A percentile compares a stretch with the other conserved stretches of the same genome.
Conservation (phyloP, 192 early-diverging fungal genomes). For the Linnemannia exigua region DNA sequence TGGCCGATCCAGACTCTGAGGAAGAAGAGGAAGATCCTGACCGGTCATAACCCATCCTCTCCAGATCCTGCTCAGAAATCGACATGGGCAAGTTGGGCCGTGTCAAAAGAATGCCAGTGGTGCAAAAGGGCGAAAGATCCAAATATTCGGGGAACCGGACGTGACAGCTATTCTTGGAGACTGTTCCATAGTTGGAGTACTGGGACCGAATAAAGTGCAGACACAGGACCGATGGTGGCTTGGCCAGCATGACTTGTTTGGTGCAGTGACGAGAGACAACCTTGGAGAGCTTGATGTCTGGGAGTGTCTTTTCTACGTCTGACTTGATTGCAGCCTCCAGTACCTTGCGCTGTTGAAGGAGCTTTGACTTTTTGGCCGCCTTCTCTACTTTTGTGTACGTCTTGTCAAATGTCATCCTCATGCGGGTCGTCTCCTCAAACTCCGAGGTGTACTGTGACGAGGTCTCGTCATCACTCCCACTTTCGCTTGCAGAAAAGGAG, state of each 20-base stretch:
- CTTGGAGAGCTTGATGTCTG: constrained; percentile 56
- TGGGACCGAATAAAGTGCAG: constrained; percentile 90
- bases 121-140: constrained; percentile 80
- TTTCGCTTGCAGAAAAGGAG: constrained; percentile 10
- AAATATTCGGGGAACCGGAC: constrained; percentile 86
- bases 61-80: constrained; percentile 24
- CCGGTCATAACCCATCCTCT: constrained; percentile 12
- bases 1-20: no score
- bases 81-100: constrained; percentile 72
- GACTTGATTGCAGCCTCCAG: constrained; percentile 59
- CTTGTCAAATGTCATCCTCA: not conserved
- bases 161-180: constrained; percentile 86
- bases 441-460: constrained; percentile 17
- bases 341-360: constrained; percentile 24
- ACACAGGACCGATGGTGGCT: constrained; percentile 81
- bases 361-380: constrained; percentile 20
- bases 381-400: constrained; percentile 9
- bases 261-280: constrained; percentile 66
- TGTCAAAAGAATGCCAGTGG: constrained; percentile 68
- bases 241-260: constrained; percentile 88
- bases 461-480: not conserved
- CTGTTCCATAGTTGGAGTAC: constrained; percentile 77
- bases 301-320: constrained; percentile 61
- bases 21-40: not conserved
- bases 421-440: not conserved